Base-by-base conservation (phyloP, 1,284 basidiomycete genomes). In the Microbotryum violaceum region DNA sequence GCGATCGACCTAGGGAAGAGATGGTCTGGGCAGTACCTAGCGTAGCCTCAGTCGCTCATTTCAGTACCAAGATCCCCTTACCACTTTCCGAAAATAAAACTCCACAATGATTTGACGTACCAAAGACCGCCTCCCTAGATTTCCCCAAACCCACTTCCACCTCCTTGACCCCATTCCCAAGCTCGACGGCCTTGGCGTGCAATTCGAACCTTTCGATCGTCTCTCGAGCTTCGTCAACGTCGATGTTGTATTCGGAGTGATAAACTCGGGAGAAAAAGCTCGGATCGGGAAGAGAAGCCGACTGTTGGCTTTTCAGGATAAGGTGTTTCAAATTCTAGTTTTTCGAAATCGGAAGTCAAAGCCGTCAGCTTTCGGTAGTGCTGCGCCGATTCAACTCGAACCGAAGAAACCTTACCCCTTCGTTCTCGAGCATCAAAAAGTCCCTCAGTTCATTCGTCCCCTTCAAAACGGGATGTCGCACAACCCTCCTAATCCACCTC, bases 191-290 rank as follows among this genome's bases (percentile, higher is more conserved):
- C 37, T 78, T 79, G 0, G 83, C 80, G 68, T 90, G 85, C 12
- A 76, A 76, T 47, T 83, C 80, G 72, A 91, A 91, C 2, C 80
- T 75, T 12, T 83, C 55, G n/a, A 58, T 55, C 8, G 61, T 33
- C 9, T 60, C 64, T 7, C 49, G 45, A 3, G 63, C 63, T 3
- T 70, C 70, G 7, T 86, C 83, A 0, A 79, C 73, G 65, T 91
- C 89, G 47, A 91, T 72, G 72, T 91, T 90, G 75, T 88, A 91
- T 1, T 82, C 85, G 2, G 88, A 89, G 71, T 92, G 89, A 70
- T 83, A 89, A 0, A 91, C 85, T 29, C 82, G 82, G 0, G 86
- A 83, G 70, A 87, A 90, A 72, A 91, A 89, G 9, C 61, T 49
- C 4, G 23, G 54, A 16, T 27, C 58, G 1, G 47, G 29, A 10